Evolutionary conservation across 108 stramenopile species (phyloP).

Genomic region (Nitzschia sp.): DNA sequence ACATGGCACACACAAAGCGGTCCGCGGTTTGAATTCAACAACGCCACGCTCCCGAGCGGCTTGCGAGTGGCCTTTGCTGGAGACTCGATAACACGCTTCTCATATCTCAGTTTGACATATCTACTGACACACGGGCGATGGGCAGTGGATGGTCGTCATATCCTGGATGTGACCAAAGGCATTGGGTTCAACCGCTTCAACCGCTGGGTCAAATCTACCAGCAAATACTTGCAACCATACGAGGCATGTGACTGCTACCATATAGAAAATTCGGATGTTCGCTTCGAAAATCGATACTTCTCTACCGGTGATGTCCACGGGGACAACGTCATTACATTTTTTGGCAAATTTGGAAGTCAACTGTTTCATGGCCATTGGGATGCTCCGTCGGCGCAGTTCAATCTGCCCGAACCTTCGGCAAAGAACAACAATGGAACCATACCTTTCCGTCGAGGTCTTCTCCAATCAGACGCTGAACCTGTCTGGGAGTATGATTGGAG

Average conservation of each 20-base stretch:
- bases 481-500: slow-evolving; percentile 10
- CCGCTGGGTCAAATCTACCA: slow-evolving; percentile 27
- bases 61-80: slow-evolving; percentile 41
- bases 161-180: neutral
- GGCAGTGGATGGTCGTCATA: slow-evolving; percentile 1
- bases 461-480: too few species aligned
- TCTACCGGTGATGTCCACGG: neutral
- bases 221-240: slow-evolving; percentile 12
- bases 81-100: slow-evolving; percentile 45
- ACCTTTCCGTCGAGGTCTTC: too few species aligned
- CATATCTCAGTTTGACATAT: slow-evolving; percentile 39
- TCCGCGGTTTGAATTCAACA: too few species aligned
- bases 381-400: too few species aligned
- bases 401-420: too few species aligned
- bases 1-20: too few species aligned
- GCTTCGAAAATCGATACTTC: neutral
- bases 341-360: slow-evolving; percentile 23
- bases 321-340: slow-evolving; percentile 19
- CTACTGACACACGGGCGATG: slow-evolving; percentile 6
- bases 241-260: slow-evolving; percentile 44
- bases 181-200: slow-evolving; percentile 40
- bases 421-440: too few species aligned
- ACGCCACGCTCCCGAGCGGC: neutral
- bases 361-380: slow-evolving; percentile 25
- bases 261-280: neutral